Evolutionary conservation across 768 basidiomycete species (phyloP).

Genomic region (Tubosaeta brunneosetosa): DNA sequence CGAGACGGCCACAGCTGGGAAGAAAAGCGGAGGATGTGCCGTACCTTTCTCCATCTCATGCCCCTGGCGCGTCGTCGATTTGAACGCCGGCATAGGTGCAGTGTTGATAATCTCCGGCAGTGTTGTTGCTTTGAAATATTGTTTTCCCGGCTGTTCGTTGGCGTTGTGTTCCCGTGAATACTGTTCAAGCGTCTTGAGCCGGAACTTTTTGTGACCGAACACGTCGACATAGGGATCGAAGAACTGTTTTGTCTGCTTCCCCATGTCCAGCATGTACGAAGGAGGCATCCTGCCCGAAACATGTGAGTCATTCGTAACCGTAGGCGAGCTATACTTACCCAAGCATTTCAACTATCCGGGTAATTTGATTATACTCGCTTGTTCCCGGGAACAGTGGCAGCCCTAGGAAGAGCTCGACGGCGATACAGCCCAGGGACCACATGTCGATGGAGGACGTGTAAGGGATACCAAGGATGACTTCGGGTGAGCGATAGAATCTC

Average conservation of each 20-base stretch:
- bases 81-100: constrained; percentile 87
- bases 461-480: constrained; percentile 90
- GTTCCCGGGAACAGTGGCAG: constrained; percentile 96
- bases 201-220: constrained; percentile 77
- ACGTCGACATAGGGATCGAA: constrained; percentile 78
- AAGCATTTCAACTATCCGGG: constrained; percentile 96
- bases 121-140: constrained; percentile 94
- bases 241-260: constrained; percentile 93
- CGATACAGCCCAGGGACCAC: constrained; percentile 99
- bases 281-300: constrained; percentile 68
- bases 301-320: constrained; percentile 1
- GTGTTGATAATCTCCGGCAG: constrained; percentile 94
- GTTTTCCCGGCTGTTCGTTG: constrained; percentile 96
- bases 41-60: constrained; percentile 89
- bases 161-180: constrained; percentile 94
- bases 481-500: constrained; percentile 96
- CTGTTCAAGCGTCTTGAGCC: constrained; percentile 88
- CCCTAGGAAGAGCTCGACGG: constrained; percentile 95
- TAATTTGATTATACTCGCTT: constrained; percentile 98
- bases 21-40: constrained; percentile 12
- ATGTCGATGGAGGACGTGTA: constrained; percentile 97
- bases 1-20: neutral
- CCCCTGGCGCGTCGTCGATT: constrained; percentile 62
- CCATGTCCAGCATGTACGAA: constrained; percentile 87
- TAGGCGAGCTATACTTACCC: constrained; percentile 55